A percentile compares a stretch with the other conserved stretches of the same genome.
Evolutionary conservation across 1,139 yeast genomes (phyloP).

Genomic region (Hemisphaericaspora subhashii): DNA sequence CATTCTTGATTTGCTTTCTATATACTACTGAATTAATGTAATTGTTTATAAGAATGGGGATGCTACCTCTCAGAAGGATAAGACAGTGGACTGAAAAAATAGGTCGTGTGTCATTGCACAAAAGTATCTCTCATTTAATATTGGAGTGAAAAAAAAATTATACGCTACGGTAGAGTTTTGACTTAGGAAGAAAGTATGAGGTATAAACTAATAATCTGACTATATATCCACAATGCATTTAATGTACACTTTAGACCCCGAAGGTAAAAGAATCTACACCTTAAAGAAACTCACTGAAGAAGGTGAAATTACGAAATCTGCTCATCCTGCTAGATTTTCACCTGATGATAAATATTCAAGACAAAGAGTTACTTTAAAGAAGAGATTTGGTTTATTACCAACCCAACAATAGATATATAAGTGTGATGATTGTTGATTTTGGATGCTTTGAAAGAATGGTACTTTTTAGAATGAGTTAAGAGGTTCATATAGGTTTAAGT

Average conservation of each 20-base stretch:
- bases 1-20: too few relatives aligned
- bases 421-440: neutral
- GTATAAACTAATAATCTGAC: constrained; percentile 13
- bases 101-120: neutral
- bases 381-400: constrained; percentile 87
- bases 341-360: constrained; percentile 99
- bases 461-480: neutral
- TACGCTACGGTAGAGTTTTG: too few relatives aligned
- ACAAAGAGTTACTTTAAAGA: constrained; percentile 97
- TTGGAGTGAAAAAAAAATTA: too few relatives aligned
- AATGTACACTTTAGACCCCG: constrained; percentile 94
- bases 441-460: neutral
- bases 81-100: too few relatives aligned
- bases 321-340: constrained; percentile 99
- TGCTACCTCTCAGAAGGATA: too few relatives aligned
- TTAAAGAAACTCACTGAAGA: constrained; percentile 74
- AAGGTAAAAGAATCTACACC: constrained; percentile 95
- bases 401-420: constrained; percentile 58
- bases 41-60: too few relatives aligned
- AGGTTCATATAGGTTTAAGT: neutral
- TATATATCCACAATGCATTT: constrained; percentile 73
- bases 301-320: constrained; percentile 97
- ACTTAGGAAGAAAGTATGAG: too few relatives aligned
- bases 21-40: too few relatives aligned
- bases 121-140: neutral